Percentiles rank a stretch among this genome's conserved stretches.
These are phyloP conservation scores for Jamesozyma spencerorum DNA, from an alignment of 805 yeast species.

Conservation along the genomic window DNA sequence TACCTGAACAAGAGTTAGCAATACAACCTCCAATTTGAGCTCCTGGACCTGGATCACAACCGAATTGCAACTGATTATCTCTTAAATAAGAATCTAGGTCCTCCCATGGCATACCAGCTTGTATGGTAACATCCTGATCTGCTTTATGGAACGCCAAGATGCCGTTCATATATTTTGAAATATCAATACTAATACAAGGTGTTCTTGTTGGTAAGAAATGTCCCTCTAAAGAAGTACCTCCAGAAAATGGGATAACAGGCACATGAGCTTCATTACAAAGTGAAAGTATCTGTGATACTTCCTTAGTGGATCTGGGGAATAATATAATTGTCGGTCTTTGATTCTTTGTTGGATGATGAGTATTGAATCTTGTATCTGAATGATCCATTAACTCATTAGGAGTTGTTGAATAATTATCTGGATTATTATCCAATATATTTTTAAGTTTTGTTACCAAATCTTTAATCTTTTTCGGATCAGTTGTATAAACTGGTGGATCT, in stretches of 20 bases:
- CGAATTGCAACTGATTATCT: slow-evolving; percentile 50
- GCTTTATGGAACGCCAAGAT: slow-evolving; percentile 47
- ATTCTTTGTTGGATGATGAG: slow-evolving; percentile 52
- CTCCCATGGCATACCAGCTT: slow-evolving; percentile 78
- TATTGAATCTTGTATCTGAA: slow-evolving; percentile 51
- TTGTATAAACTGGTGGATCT: slow-evolving; percentile 20
- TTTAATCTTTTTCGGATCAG: slow-evolving; percentile 33
- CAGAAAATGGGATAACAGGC: slow-evolving; percentile 72
- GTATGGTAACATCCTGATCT: slow-evolving; percentile 65
- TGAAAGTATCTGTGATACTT: slow-evolving; percentile 55
- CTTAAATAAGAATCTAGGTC: slow-evolving; percentile 45
- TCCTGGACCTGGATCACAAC: slow-evolving; percentile 75
- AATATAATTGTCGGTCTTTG: slow-evolving; percentile 52
- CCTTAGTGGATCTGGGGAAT: slow-evolving; percentile 56
- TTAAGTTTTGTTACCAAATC: slow-evolving; percentile 37
- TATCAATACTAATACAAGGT: slow-evolving; percentile 52
- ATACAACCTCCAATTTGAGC: slow-evolving; percentile 75
- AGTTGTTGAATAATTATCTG: slow-evolving; percentile 25
- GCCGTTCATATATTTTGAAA: slow-evolving; percentile 46
- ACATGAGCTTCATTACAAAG: slow-evolving; percentile 50
- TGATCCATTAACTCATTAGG: slow-evolving; percentile 41
- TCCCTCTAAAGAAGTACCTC: slow-evolving; percentile 78
- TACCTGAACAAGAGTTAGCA: slow-evolving; percentile 71
- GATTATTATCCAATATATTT: slow-evolving; percentile 31
- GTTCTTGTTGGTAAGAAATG: slow-evolving; percentile 68